Evolutionary conservation across 2,329 filamentous ascomycete species (phyloP), one percentile per base, ranked within the genome.

Genomic region (Claviceps fusiformis): DNA sequence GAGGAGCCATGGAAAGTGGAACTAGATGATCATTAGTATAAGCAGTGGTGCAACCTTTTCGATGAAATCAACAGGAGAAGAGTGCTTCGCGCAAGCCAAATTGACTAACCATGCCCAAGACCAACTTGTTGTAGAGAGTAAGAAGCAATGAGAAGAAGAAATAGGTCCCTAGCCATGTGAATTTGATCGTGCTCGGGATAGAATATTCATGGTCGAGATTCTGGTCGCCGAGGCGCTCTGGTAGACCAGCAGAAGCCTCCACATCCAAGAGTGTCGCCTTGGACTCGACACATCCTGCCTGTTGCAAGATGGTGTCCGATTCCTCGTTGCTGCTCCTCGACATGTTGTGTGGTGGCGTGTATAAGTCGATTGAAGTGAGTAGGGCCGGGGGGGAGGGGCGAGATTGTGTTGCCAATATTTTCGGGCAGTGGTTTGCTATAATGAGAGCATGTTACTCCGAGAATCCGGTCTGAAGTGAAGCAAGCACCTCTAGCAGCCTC

Each of bases 81-180:
- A 13, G 50, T 15, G 9, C 5, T 50, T 50, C 33, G 24, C 15
- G 27, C 13, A 5, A 44, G 13, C 13, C 5, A 41, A 49, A n/a
- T 17, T 10, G 47, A 68, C 71, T 61, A 64, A 76, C 75, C 64
- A 72, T 72, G 61, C 74, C 74, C 55, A 82, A 67, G 27, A 82
- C 75, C 35, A 78, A 70, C 65, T 82, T 82, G 69, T 82, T 82
- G 64, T 80, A 81, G 27, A 82, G 70, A 8, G 79, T 82, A 54
- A 82, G 66, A 56, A 70, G 60, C 27, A 73, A 62, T 19, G 71
- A 73, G 61, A 73, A 71, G 62, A 75, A 69, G 62, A 80, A 80
- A 64, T 80, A 80, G 55, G 73, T 70, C 33, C 71, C 73, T 35
- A 78, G 65, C 72, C 74, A 77, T 53, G 72, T 68, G 59, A 76